Percentiles rank a stretch among this genome's conserved stretches.
These are phyloP conservation scores for Cryphonectria nitschkei DNA, from an alignment of 2,329 filamentous ascomycete species.

Conservation along the genomic window DNA sequence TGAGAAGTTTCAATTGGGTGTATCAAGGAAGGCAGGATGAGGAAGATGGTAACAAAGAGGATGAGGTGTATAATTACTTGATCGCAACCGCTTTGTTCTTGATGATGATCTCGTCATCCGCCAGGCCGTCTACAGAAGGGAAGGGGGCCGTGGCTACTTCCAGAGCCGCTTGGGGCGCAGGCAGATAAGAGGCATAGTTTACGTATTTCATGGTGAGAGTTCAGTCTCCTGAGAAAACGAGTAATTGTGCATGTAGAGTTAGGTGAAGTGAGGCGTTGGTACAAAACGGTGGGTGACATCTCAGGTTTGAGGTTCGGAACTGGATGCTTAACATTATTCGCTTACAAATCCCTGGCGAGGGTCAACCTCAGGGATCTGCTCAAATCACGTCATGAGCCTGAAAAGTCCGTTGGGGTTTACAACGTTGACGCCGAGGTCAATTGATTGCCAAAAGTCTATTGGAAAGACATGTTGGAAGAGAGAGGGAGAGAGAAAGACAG, in stretches of 20 bases:
- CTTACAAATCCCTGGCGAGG: constrained; percentile 22
- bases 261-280: background rate
- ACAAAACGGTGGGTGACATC: background rate
- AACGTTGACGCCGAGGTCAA: too few relatives aligned
- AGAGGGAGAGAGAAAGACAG: background rate
- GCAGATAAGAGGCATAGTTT: constrained; percentile 24
- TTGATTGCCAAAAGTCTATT: background rate
- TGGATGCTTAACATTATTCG: background rate
- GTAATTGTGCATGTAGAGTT: background rate
- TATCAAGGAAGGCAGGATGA: constrained; percentile 30
- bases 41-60: too few relatives aligned
- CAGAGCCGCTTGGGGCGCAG: constrained; percentile 16
- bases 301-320: background rate
- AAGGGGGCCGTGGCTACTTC: constrained; percentile 23
- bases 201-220: constrained; percentile 16
- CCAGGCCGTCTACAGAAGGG: constrained; percentile 7
- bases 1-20: background rate
- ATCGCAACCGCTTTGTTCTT: constrained; percentile 26
- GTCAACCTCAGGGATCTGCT: background rate
- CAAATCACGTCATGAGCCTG: constrained; percentile 1
- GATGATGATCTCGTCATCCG: constrained; percentile 25
- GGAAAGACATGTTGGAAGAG: background rate
- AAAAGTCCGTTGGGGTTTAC: background rate
- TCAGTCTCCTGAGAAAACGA: too few relatives aligned
- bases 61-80: constrained; percentile 6